Conservation (phyloP, 768 basidiomycete species). For the Dacryopinax spathularia region DNA sequence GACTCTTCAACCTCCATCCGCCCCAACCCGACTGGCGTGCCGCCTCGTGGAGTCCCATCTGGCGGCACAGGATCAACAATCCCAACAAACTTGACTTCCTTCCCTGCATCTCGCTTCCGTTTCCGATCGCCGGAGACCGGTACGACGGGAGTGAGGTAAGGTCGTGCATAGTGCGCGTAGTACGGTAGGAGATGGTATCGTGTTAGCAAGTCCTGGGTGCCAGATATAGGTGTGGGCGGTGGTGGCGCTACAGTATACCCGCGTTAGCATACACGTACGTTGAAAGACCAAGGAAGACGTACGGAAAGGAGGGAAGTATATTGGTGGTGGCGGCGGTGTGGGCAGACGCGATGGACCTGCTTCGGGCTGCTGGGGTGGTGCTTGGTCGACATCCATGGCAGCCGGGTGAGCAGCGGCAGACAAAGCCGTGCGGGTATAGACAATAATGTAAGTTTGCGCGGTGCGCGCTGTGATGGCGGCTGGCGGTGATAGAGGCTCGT, state of each 20-base stretch:
- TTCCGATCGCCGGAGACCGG: neutral
- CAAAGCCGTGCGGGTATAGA: neutral
- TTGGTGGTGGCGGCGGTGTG: neutral
- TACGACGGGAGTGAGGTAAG: conserved; percentile 27
- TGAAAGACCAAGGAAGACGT: neutral
- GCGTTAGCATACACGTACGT: neutral
- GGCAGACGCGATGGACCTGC: conserved; percentile 1
- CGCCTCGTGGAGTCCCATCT: neutral
- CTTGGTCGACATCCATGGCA: neutral
- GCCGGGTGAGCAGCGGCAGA: neutral
- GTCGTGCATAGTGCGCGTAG: conserved; percentile 74
- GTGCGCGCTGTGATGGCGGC: neutral
- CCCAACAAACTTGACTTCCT: conserved; percentile 3
- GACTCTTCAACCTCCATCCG: neutral
- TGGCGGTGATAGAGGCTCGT: neutral
- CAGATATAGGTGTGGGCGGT: neutral
- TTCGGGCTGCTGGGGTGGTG: neutral
- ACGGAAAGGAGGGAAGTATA: neutral
- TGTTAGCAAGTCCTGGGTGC: conserved; percentile 65
- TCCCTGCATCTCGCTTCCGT: conserved; percentile 6
- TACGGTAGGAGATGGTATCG: conserved; percentile 55
- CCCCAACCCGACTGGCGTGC: neutral
- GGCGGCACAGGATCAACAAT: conserved; percentile 1
- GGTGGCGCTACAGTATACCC: neutral
- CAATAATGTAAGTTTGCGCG: neutral